Conservation (phyloP, 78 protist species). For the Dictyostelium firmibasis region DNA sequence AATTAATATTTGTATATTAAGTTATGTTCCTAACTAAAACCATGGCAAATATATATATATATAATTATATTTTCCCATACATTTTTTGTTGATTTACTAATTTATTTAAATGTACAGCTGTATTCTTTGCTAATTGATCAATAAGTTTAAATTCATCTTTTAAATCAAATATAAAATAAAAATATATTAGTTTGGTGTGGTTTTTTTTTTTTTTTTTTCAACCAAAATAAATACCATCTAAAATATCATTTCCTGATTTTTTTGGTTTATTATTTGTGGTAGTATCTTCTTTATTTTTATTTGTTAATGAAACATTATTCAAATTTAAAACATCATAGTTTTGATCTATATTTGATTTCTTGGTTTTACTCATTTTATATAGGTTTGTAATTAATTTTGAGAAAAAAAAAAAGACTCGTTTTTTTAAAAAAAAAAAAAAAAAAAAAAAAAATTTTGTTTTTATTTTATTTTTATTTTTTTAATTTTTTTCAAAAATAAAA, state of each 20-base stretch:
- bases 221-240: neutral
- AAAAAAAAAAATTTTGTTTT: neutral
- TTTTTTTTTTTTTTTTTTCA: no score
- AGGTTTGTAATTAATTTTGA: neutral
- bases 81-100: slow-evolving; percentile 43
- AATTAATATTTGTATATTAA: neutral
- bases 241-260: neutral
- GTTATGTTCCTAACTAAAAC: no score
- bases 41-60: neutral
- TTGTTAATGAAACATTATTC: slow-evolving; percentile 13
- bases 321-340: slow-evolving; percentile 6
- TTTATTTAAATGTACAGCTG: slow-evolving; percentile 55
- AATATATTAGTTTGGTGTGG: neutral
- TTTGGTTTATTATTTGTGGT: neutral
- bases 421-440: neutral
- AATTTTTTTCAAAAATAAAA: neutral
- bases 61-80: neutral
- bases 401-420: neutral
- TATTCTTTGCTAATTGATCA: slow-evolving; percentile 59
- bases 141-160: slow-evolving; percentile 43
- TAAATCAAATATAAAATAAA: neutral
- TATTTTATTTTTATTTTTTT: neutral
- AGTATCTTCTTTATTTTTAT: neutral
- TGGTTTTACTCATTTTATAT: neutral
- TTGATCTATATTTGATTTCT: neutral